Conservation (phyloP, 1,139 yeast genomes). For the Saccharomyces hybrid region DNA sequence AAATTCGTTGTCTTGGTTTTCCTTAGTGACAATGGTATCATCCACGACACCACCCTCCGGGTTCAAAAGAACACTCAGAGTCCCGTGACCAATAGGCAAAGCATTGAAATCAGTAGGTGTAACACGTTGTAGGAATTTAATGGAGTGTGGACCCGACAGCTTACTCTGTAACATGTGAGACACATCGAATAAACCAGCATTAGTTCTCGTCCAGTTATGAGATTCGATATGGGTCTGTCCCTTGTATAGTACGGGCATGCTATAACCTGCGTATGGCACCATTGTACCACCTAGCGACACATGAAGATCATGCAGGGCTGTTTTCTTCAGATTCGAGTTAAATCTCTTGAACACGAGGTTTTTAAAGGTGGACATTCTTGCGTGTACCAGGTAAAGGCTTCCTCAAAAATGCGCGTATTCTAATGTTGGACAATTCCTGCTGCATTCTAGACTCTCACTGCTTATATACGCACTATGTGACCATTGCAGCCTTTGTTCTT, state of each 20-base stretch:
- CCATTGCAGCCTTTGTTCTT: neutral
- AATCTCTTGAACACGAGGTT: slow-evolving; percentile 22
- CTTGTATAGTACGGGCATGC: slow-evolving; percentile 86
- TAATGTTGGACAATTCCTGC: neutral
- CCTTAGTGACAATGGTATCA: slow-evolving; percentile 86
- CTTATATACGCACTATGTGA: neutral
- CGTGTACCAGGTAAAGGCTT: neutral
- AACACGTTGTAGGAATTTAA: slow-evolving; percentile 62
- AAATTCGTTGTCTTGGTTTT: slow-evolving; percentile 60
- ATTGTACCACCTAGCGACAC: slow-evolving; percentile 73
- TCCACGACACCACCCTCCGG: slow-evolving; percentile 70
- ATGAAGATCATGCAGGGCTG: slow-evolving; percentile 81
- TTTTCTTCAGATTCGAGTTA: slow-evolving; percentile 40
- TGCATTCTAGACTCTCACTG: neutral
- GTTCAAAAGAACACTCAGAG: slow-evolving; percentile 73
- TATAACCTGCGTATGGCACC: slow-evolving; percentile 92
- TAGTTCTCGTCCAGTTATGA: slow-evolving; percentile 84
- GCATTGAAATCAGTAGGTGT: slow-evolving; percentile 74
- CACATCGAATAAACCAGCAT: slow-evolving; percentile 90
- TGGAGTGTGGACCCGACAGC: slow-evolving; percentile 59
- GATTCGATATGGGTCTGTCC: slow-evolving; percentile 83
- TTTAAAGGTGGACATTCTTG: slow-evolving; percentile 2
- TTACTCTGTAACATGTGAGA: slow-evolving; percentile 94
- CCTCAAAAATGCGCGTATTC: neutral
- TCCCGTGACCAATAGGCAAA: slow-evolving; percentile 52